A percentile compares a stretch with the other conserved stretches of the same genome.
Evolutionary conservation across 192 early-diverging fungal genomes (phyloP).

Genomic region (Coemansia sp.): DNA sequence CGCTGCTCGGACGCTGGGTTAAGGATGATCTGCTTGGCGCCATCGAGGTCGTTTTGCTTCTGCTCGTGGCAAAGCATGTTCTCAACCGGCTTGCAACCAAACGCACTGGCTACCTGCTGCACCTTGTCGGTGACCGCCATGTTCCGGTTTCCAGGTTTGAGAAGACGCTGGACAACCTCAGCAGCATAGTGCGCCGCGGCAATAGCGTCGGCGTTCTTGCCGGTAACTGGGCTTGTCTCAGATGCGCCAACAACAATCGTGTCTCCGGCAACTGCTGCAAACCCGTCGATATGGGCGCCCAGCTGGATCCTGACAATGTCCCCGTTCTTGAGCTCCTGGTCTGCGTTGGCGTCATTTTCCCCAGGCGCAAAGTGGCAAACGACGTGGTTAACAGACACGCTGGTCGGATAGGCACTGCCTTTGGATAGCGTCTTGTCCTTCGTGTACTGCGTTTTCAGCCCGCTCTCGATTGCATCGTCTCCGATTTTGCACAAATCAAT

Average conservation of each 20-base stretch:
- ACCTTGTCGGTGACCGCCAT: constrained; percentile 70
- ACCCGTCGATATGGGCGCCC: constrained; percentile 94
- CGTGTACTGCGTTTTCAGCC: constrained; percentile 62
- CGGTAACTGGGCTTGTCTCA: constrained; percentile 65
- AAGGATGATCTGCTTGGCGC: constrained; percentile 91
- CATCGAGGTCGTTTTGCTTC: constrained; percentile 85
- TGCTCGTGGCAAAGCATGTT: constrained; percentile 91
- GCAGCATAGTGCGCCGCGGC: constrained; percentile 82
- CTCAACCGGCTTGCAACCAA: constrained; percentile 87
- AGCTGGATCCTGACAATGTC: constrained; percentile 89
- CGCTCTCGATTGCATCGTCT: constrained; percentile 81
- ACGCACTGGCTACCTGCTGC: constrained; percentile 78
- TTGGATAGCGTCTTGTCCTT: constrained; percentile 81
- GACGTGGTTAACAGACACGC: constrained; percentile 80
- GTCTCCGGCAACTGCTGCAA: constrained; percentile 76
- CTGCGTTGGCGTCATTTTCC: constrained; percentile 66
- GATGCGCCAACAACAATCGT: constrained; percentile 85
- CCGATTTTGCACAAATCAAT: constrained; percentile 88
- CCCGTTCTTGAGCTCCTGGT: constrained; percentile 67
- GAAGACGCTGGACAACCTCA: constrained; percentile 82
- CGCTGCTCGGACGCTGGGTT: constrained; percentile 80
- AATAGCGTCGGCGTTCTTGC: constrained; percentile 84
- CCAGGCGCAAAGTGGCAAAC: constrained; percentile 89
- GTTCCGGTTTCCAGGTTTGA: constrained; percentile 83
- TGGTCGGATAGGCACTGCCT: constrained; percentile 87